Evolutionary conservation across 208 protist genomes (phyloP).

Genomic region (Crithidia expoeki): DNA sequence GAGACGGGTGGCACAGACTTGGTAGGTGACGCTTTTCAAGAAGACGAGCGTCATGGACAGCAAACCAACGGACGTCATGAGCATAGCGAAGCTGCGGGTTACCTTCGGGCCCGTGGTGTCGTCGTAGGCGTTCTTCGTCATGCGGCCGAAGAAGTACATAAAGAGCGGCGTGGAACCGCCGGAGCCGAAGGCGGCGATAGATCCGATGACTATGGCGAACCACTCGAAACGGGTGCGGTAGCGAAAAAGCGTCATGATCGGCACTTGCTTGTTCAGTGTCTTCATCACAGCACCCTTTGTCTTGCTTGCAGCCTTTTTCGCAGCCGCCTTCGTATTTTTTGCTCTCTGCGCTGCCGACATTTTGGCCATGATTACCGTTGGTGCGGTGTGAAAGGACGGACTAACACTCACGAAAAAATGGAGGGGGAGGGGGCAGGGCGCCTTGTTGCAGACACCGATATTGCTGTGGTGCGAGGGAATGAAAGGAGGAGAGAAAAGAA

Average conservation of each 20-base stretch:
- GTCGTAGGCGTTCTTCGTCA: conserved; percentile 70
- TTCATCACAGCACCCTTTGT: conserved; percentile 23
- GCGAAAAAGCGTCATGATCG: conserved; percentile 62
- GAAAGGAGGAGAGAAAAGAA: no score
- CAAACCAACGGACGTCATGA: conserved; percentile 45
- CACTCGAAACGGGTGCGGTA: conserved; percentile 62
- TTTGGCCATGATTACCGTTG: no score
- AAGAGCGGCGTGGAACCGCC: conserved; percentile 77
- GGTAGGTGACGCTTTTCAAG: conserved; percentile 51
- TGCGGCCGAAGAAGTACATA: conserved; percentile 75
- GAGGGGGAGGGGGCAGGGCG: no score
- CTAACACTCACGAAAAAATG: no score
- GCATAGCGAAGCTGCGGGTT: conserved; percentile 61
- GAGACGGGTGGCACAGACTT: conserved; percentile 51
- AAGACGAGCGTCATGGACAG: conserved; percentile 56
- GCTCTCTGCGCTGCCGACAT: no score
- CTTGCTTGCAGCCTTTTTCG: conserved; percentile 4
- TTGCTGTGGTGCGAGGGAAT: no score
- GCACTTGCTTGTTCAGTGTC: conserved; percentile 33
- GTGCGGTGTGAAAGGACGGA: no score
- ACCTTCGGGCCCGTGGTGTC: conserved; percentile 45
- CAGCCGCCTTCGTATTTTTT: not conserved
- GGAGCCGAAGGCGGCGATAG: conserved; percentile 52
- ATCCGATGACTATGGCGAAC: conserved; percentile 68
- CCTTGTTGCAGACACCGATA: no score